A percentile compares a stretch with the other conserved stretches of the same genome.
These are phyloP conservation scores for Suillus americanus DNA, from an alignment of 768 basidiomycete genomes.

Conservation along the genomic window DNA sequence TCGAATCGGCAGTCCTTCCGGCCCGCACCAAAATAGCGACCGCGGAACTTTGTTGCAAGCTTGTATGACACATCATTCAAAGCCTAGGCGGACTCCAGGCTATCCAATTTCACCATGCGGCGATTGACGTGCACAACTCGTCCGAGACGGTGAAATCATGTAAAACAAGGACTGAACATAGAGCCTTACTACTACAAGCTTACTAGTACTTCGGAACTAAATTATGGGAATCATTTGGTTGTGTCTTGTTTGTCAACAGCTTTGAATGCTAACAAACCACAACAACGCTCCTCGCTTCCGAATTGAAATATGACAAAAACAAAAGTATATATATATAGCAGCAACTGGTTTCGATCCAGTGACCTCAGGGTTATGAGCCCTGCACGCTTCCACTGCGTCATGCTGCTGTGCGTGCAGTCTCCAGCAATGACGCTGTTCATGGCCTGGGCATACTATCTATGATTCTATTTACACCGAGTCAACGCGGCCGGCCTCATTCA, in stretches of 20 bases:
- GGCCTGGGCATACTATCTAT: not conserved
- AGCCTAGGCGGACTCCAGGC: not conserved
- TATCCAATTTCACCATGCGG: not conserved
- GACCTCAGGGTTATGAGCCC: slow-evolving; percentile 31
- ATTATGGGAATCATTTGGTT: not conserved
- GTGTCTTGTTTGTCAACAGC: not conserved
- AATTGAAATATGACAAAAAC: not conserved
- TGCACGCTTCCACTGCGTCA: slow-evolving; percentile 31
- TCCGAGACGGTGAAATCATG: not conserved
- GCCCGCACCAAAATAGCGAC: not conserved
- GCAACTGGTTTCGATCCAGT: slow-evolving; percentile 33
- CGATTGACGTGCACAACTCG: not conserved
- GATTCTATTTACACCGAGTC: not conserved
- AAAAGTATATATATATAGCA: slow-evolving; percentile 15
- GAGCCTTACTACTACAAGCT: too few relatives aligned
- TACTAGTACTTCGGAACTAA: too few relatives aligned
- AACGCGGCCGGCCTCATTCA: not conserved
- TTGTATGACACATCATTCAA: not conserved
- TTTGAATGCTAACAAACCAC: slow-evolving; percentile 6
- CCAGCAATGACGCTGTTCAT: not conserved
- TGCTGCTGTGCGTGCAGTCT: slow-evolving; percentile 13
- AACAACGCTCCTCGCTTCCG: slow-evolving; percentile 6
- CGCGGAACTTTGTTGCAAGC: not conserved
- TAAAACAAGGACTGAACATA: not conserved
- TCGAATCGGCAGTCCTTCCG: not conserved